phyloP scores from a whole-genome alignment of 2,329 filamentous ascomycete species.

The Aspergillus sp. region DNA sequence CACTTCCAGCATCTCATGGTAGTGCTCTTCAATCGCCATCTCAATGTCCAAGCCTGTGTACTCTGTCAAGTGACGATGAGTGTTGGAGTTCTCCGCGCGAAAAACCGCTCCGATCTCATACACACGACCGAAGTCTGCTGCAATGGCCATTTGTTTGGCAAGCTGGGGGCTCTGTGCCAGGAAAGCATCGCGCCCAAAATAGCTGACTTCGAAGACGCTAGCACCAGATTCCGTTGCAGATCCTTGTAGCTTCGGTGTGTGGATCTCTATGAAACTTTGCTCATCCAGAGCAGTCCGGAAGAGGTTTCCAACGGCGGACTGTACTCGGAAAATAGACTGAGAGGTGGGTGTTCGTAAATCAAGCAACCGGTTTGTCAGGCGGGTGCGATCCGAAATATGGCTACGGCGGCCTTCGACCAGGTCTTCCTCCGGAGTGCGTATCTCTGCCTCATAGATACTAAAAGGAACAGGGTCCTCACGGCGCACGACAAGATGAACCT shows the following conservation, averaged over 20 bases:
- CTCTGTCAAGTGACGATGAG: slow-evolving; percentile 88
- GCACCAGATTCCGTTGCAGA: slow-evolving; percentile 88
- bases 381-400: slow-evolving; percentile 69
- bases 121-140: slow-evolving; percentile 82
- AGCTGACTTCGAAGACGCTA: slow-evolving; percentile 87
- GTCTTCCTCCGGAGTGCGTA: slow-evolving; percentile 57
- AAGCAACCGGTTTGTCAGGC: slow-evolving; percentile 75
- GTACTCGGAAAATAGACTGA: slow-evolving; percentile 84
- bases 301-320: slow-evolving; percentile 73
- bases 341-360: slow-evolving; percentile 83
- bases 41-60: slow-evolving; percentile 92
- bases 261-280: slow-evolving; percentile 84
- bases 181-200: slow-evolving; percentile 85
- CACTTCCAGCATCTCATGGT: slow-evolving; percentile 79
- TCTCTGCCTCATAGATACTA: slow-evolving; percentile 69
- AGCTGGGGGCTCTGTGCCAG: slow-evolving; percentile 89
- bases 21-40: slow-evolving; percentile 86
- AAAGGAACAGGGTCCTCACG: slow-evolving; percentile 65
- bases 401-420: slow-evolving; percentile 56
- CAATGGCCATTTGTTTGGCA: slow-evolving; percentile 90
- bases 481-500: slow-evolving; percentile 62
- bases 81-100: slow-evolving; percentile 93
- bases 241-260: slow-evolving; percentile 88
- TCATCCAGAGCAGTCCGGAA: slow-evolving; percentile 76
- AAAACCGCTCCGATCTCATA: slow-evolving; percentile 91